Conservation (phyloP, 345 rosid species). For the Eucalyptus sp. region DNA sequence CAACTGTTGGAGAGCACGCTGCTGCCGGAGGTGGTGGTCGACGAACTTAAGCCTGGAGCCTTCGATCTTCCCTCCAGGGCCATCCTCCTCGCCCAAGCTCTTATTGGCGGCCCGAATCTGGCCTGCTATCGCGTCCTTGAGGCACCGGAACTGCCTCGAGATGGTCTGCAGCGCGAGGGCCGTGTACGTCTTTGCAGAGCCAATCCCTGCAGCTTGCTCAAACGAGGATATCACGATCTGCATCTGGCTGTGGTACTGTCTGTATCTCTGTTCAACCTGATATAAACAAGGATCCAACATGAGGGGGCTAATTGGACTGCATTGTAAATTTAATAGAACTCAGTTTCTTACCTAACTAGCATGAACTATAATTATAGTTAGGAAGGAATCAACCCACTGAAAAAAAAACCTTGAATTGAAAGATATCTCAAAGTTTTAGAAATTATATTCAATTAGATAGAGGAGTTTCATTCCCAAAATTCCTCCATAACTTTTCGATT, state of each 20-base stretch:
- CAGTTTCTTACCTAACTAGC: not conserved
- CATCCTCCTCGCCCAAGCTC: constrained; percentile 86
- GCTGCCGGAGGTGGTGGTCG: constrained; percentile 88
- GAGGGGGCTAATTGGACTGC: not conserved
- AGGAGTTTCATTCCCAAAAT: not conserved
- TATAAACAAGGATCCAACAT: not conserved
- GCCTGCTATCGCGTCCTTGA: constrained; percentile 81
- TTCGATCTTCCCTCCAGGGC: constrained; percentile 51
- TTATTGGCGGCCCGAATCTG: constrained; percentile 79
- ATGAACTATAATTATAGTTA: not conserved
- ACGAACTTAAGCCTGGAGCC: constrained; percentile 94
- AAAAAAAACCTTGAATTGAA: not conserved
- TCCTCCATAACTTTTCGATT: not conserved
- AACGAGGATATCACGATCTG: constrained; percentile 76
- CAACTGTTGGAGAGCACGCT: constrained; percentile 88
- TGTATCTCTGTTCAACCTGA: constrained; percentile 95
- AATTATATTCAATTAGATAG: not conserved
- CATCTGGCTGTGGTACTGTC: constrained; percentile 97
- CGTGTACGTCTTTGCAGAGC: constrained; percentile 87
- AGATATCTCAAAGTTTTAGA: not conserved
- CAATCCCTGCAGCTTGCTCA: constrained; percentile 82
- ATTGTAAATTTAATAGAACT: not conserved
- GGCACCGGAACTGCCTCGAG: constrained; percentile 87
- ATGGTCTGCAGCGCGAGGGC: constrained; percentile 84
- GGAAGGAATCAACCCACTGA: not conserved